Conservation (phyloP, 805 yeast species). For the Cephaloascus fragrans region DNA sequence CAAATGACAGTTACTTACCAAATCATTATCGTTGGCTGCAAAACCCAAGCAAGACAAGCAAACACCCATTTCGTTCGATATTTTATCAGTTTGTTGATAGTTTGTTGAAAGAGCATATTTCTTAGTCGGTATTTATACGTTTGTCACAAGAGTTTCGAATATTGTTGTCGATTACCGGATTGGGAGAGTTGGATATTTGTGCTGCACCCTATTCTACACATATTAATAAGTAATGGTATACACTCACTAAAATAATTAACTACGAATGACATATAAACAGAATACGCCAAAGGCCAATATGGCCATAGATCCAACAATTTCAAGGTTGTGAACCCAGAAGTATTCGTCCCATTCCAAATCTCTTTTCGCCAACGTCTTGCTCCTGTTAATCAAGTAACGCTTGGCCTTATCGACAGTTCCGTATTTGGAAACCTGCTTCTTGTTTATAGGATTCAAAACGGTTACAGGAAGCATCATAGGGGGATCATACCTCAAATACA, state of each 20-base stretch:
- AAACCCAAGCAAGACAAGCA: background rate
- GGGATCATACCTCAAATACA: conserved; percentile 11
- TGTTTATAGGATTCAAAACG: conserved; percentile 8
- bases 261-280: no score
- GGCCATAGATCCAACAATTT: no score
- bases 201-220: no score
- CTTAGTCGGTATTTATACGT: no score
- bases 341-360: no score
- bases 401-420: background rate
- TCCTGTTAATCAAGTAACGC: background rate
- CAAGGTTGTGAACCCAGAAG: no score
- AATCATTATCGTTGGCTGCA: background rate
- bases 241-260: no score
- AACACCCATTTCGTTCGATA: background rate
- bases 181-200: no score
- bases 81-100: background rate
- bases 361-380: background rate
- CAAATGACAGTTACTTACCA: background rate
- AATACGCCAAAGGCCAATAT: no score
- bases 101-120: background rate
- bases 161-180: no score
- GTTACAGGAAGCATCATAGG: conserved; percentile 12
- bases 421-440: background rate
- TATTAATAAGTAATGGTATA: no score
- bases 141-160: no score